A percentile compares a stretch with the other conserved stretches of the same genome.
Conservation (phyloP, 768 basidiomycete species). For the Phaeotremella fagi region DNA sequence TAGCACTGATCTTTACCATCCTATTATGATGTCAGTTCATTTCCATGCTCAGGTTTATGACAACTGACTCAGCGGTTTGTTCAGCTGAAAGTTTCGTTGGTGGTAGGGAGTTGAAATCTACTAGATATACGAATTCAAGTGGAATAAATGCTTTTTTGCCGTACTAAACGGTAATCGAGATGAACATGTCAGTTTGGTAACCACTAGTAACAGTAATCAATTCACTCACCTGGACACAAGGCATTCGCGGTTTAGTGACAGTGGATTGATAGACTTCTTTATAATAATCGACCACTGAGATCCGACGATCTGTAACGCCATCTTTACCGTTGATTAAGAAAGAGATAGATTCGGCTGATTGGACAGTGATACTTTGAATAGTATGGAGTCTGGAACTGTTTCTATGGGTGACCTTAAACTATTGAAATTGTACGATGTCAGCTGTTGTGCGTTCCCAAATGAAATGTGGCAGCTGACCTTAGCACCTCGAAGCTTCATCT, state of each 20-base stretch:
- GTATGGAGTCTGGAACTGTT: constrained; percentile 29
- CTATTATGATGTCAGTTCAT: constrained; percentile 3
- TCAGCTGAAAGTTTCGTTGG: constrained; percentile 41
- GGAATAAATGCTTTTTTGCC: constrained; percentile 46
- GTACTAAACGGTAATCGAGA: constrained; percentile 10
- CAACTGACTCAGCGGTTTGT: constrained; percentile 38
- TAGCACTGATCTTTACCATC: constrained; percentile 44
- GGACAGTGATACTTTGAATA: constrained; percentile 33
- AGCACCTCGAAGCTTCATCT: constrained; percentile 28
- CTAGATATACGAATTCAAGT: constrained; percentile 41
- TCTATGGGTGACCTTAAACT: constrained; percentile 44
- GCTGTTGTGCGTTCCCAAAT: too few relatives aligned
- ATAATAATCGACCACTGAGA: constrained; percentile 37
- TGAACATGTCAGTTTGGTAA: not conserved
- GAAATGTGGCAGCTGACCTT: constrained; percentile 19
- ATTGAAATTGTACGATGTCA: not conserved
- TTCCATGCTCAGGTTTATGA: too few relatives aligned
- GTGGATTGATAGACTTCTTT: constrained; percentile 20
- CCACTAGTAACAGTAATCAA: not conserved
- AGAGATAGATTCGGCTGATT: constrained; percentile 31
- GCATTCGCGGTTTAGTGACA: constrained; percentile 41
- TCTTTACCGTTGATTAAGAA: constrained; percentile 36
- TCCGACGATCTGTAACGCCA: constrained; percentile 23
- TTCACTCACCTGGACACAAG: constrained; percentile 40
- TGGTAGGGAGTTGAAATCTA: constrained; percentile 42